Conservation (phyloP, 306 rosid species). For the Vigna nakashimae region DNA sequence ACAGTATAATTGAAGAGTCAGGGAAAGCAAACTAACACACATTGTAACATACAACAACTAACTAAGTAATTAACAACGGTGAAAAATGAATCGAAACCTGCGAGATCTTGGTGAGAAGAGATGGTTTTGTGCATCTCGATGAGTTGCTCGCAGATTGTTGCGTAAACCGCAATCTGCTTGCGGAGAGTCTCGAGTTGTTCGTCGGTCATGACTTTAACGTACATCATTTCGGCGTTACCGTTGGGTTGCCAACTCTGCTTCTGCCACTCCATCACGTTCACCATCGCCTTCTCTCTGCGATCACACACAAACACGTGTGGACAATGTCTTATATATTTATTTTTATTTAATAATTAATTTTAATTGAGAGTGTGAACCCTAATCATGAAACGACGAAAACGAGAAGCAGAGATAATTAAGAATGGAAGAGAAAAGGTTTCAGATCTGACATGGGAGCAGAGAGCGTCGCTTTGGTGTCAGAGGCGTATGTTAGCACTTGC, state of each 20-base stretch:
- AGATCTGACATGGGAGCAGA: slow-evolving; percentile 29
- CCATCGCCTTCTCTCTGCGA: slow-evolving; percentile 33
- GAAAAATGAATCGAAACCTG: slow-evolving; percentile 48
- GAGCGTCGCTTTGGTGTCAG: slow-evolving; percentile 27
- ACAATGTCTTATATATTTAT: neutral
- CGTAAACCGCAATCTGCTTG: slow-evolving; percentile 78
- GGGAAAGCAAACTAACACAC: neutral
- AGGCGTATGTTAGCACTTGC: slow-evolving; percentile 26
- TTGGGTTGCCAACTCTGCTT: slow-evolving; percentile 32
- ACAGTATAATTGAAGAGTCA: neutral
- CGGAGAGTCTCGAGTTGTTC: slow-evolving; percentile 85
- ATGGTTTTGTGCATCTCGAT: slow-evolving; percentile 70
- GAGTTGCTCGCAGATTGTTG: slow-evolving; percentile 76
- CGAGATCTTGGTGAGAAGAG: slow-evolving; percentile 71
- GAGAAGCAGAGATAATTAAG: neutral
- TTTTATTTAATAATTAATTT: neutral
- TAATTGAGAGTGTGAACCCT: neutral
- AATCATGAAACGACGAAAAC: slow-evolving; percentile 7
- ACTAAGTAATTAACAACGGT: neutral
- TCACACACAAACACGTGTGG: neutral
- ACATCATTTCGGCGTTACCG: slow-evolving; percentile 50
- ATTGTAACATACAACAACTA: neutral
- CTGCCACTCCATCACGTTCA: slow-evolving; percentile 46
- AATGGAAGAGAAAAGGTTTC: neutral
- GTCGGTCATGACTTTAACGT: slow-evolving; percentile 82